phyloP scores from a whole-genome alignment of 2,329 filamentous ascomycete species.

The Penicillium sumatraense region DNA sequence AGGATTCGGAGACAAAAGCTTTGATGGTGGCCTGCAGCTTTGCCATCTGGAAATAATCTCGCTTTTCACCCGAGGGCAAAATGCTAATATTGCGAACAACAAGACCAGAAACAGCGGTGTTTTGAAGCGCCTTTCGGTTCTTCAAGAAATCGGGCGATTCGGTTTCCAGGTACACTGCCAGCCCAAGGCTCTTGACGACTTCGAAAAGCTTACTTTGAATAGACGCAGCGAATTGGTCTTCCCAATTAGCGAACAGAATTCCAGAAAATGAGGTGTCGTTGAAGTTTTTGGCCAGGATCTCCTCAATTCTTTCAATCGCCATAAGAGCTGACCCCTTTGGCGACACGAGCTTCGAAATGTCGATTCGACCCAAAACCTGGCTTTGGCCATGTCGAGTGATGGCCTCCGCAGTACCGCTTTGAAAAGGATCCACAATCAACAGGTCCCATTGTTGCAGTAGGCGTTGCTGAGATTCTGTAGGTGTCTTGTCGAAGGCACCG shows the following conservation, averaged over 20 bases:
- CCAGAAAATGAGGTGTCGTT: constrained; percentile 41
- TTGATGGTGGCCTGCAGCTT: constrained; percentile 48
- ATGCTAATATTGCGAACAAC: constrained; percentile 50
- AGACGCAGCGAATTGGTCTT: constrained; percentile 34
- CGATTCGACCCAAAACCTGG: constrained; percentile 40
- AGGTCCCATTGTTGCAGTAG: constrained; percentile 50
- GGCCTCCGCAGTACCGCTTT: constrained; percentile 40
- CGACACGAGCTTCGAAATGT: constrained; percentile 28
- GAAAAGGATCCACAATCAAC: constrained; percentile 49
- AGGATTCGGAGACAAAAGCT: constrained; percentile 52
- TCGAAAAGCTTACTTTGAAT: constrained; percentile 38
- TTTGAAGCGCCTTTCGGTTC: constrained; percentile 40
- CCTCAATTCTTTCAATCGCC: constrained; percentile 35
- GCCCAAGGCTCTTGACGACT: constrained; percentile 39
- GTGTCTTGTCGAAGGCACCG: constrained; percentile 41
- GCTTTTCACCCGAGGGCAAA: constrained; percentile 45
- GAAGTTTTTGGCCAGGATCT: constrained; percentile 30
- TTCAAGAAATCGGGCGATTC: constrained; percentile 46
- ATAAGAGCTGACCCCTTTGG: constrained; percentile 27
- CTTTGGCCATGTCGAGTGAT: constrained; percentile 27
- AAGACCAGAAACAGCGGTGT: constrained; percentile 41
- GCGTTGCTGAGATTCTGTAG: constrained; percentile 35
- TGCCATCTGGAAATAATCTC: constrained; percentile 51
- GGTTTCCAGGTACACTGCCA: constrained; percentile 50
- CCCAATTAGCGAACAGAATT: constrained; percentile 50